Evolutionary conservation across 169 alveolate species (phyloP).

Genomic region (Babesia microti): DNA sequence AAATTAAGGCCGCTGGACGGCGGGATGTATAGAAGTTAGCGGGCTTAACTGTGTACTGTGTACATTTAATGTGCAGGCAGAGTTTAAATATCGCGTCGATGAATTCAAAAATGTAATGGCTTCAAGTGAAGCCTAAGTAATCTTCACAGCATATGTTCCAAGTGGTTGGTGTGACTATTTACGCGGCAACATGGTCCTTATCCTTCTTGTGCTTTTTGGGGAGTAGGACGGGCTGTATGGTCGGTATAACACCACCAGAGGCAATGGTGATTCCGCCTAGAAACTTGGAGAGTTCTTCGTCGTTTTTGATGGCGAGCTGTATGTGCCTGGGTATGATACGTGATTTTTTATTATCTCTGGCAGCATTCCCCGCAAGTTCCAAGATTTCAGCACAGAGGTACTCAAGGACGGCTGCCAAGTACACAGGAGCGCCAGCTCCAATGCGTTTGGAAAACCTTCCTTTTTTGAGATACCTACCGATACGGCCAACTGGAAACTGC

Average conservation of each 20-base stretch:
- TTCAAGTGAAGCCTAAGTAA: too few relatives aligned
- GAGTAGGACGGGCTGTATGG: conserved; percentile 87
- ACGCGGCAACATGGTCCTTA: conserved; percentile 18
- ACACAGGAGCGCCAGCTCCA: conserved; percentile 98
- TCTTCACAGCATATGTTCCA: too few relatives aligned
- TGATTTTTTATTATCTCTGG: conserved; percentile 92
- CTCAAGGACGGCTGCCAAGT: conserved; percentile 96
- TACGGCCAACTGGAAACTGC: conserved; percentile 98
- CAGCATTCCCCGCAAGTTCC: conserved; percentile 97
- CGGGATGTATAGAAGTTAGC: too few relatives aligned
- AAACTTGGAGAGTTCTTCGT: conserved; percentile 94
- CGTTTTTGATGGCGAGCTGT: conserved; percentile 95
- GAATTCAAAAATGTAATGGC: too few relatives aligned
- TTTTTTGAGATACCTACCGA: conserved; percentile 90
- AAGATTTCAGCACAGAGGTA: conserved; percentile 95
- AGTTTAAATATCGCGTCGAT: too few relatives aligned
- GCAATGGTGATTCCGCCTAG: conserved; percentile 95
- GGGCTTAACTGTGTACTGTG: too few relatives aligned
- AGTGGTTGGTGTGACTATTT: too few relatives aligned
- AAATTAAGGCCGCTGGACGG: too few relatives aligned
- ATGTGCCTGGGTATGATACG: conserved; percentile 98
- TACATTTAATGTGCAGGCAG: too few relatives aligned
- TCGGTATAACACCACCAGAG: conserved; percentile 97
- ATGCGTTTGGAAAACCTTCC: conserved; percentile 97
- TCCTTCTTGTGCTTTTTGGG: conserved; percentile 77